Percentiles rank a stretch among this genome's conserved stretches.
Conservation (phyloP, 106 monocot species). For the Platanthera zijinensis region DNA sequence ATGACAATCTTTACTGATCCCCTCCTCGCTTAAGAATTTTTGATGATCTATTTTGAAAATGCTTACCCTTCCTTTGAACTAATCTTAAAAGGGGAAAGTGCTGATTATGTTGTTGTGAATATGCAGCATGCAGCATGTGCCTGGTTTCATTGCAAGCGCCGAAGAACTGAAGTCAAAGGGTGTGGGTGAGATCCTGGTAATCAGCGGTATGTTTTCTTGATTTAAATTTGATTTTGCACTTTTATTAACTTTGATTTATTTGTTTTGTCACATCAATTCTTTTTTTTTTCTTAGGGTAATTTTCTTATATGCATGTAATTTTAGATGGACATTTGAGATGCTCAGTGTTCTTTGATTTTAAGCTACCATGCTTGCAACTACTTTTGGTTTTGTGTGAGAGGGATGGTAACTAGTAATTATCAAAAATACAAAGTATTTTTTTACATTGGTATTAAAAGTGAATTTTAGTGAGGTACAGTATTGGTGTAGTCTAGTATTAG, state of each 20-base stretch:
- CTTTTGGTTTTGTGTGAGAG: neutral
- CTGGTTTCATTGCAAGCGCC: slow-evolving; percentile 60
- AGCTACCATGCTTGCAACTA: neutral
- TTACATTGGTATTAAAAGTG: no score
- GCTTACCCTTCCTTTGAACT: neutral
- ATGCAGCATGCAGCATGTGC: slow-evolving; percentile 82
- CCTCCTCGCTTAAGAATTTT: neutral
- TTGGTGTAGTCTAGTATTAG: no score
- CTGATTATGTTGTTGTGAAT: slow-evolving; percentile 2
- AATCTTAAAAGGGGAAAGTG: neutral
- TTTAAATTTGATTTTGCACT: neutral
- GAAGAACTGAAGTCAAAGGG: slow-evolving; percentile 87
- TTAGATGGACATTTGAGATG: no score
- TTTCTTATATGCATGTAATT: no score
- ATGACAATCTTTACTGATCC: neutral
- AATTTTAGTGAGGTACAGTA: no score
- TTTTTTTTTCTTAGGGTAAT: neutral
- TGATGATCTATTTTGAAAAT: neutral
- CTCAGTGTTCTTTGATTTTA: neutral
- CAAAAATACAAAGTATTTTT: no score
- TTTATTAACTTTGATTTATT: neutral
- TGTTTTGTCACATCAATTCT: no score
- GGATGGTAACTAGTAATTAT: no score
- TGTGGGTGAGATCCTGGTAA: slow-evolving; percentile 75
- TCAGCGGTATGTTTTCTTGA: slow-evolving; percentile 57